Evolutionary conservation across 495 filamentous ascomycete species (phyloP).

Genomic region (Penicillium odoratum): DNA sequence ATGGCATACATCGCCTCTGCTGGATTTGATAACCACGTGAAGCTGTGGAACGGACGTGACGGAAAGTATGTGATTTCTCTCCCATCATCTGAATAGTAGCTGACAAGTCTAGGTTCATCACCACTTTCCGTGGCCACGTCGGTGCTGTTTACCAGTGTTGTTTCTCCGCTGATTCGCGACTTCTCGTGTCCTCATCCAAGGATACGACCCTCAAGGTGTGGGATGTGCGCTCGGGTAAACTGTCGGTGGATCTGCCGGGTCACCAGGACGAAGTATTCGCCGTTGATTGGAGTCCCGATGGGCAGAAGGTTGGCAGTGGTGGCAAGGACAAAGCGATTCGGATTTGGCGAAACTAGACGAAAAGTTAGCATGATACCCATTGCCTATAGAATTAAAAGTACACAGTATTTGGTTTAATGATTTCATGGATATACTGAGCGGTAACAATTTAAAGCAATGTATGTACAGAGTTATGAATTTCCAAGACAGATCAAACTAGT

Average conservation of each 20-base stretch:
- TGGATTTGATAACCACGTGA: constrained; percentile 90
- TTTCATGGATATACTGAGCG: neutral
- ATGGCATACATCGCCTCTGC: constrained; percentile 82
- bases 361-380: constrained; percentile 23
- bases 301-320: constrained; percentile 79
- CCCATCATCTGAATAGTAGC: neutral
- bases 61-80: constrained; percentile 52
- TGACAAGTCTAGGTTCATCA: constrained; percentile 60
- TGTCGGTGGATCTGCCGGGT: constrained; percentile 84
- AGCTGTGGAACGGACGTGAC: constrained; percentile 75
- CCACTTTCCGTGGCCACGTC: constrained; percentile 87
- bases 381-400: constrained; percentile 9
- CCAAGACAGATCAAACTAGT: neutral
- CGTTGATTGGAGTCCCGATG: constrained; percentile 89
- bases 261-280: constrained; percentile 95
- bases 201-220: constrained; percentile 95
- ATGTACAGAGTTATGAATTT: constrained; percentile 3
- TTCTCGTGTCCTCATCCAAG: constrained; percentile 82
- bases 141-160: constrained; percentile 87
- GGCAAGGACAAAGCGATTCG: constrained; percentile 91
- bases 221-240: constrained; percentile 81
- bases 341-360: constrained; percentile 72
- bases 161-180: constrained; percentile 84
- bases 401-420: neutral
- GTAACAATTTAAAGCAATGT: neutral